A percentile compares a stretch with the other conserved stretches of the same genome.
These are phyloP conservation scores for Penicillium cataractarum DNA, from an alignment of 495 filamentous ascomycete species.

Conservation along the genomic window DNA sequence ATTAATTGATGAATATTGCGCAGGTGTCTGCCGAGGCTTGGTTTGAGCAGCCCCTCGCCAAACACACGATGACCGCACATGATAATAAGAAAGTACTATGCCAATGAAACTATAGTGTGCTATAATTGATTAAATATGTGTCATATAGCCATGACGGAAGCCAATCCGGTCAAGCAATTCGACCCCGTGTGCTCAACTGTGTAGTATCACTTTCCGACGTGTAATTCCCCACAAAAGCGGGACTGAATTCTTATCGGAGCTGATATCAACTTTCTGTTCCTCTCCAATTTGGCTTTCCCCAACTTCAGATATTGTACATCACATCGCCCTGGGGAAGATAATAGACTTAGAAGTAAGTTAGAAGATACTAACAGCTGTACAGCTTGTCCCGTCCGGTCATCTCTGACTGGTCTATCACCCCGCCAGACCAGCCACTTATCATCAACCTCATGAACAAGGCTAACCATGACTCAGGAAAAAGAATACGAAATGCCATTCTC, in stretches of 20 bases:
- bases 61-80: not conserved
- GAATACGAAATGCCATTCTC: conserved; percentile 79
- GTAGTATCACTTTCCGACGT: not conserved
- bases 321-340: not conserved
- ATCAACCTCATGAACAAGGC: not conserved
- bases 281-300: not conserved
- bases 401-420: not conserved
- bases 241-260: conserved; percentile 21
- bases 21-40: not conserved
- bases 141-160: too few relatives aligned
- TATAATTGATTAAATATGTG: too few relatives aligned
- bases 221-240: conserved; percentile 3
- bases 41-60: not conserved
- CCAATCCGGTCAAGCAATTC: not conserved
- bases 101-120: too few relatives aligned
- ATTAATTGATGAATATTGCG: not conserved
- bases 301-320: not conserved
- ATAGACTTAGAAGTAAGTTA: not conserved
- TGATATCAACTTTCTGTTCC: conserved; percentile 12
- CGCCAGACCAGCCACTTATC: not conserved
- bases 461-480: conserved; percentile 13
- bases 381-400: not conserved
- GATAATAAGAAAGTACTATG: not conserved
- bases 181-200: not conserved
- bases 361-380: not conserved